Base-by-base conservation (phyloP, 306 rosid species). In the Acacia crassicarpa region DNA sequence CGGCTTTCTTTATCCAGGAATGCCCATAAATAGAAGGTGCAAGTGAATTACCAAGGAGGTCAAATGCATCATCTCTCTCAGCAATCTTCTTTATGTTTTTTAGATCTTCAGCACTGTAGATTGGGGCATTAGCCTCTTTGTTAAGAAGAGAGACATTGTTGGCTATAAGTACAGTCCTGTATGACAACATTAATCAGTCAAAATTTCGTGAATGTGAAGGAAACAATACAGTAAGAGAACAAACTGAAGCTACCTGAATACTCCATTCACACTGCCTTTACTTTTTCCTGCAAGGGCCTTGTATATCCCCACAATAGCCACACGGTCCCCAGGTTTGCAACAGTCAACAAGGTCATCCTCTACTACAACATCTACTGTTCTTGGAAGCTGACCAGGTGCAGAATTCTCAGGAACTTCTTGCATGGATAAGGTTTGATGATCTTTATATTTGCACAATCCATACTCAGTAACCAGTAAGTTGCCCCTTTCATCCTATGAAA, bases 251-350 rank as follows among this genome's bases (percentile, higher is more conserved):
- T 91, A 93, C 99, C 99, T 92, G 89, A 95, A 95, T 58, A 95
- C 97, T 76, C 99, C 99, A 88, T 93, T 95, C 71, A 95, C 91
- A 68, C 97, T 70, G 62, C 97, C 99, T 88, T 95, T 92, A 84
- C 84, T 93, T 86, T 88, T 92, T 45, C 98, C 97, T 19, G 99
- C 91, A 84, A 95, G 91, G 78, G 98, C 99, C 87, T 95, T 95
- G 82, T 95, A 95, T 77, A 88, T 76, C 75, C 99, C 99, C 54
- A 95, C 97, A 85, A 95, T 81, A 27, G 97, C 88, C 77, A 95
- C 98, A 45, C 99, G 98, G 43, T 95, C 99, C 88, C 99, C 99
- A 3, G 99, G 99, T 89, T 95, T 95, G 90, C 99, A 95, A 72
- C 92, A 81, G 87, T 93, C 99, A 88, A 93, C 98, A 45, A 95